phyloP scores from a whole-genome alignment of 192 early-diverging fungal genomes.

The Chytriomyces sp. region DNA sequence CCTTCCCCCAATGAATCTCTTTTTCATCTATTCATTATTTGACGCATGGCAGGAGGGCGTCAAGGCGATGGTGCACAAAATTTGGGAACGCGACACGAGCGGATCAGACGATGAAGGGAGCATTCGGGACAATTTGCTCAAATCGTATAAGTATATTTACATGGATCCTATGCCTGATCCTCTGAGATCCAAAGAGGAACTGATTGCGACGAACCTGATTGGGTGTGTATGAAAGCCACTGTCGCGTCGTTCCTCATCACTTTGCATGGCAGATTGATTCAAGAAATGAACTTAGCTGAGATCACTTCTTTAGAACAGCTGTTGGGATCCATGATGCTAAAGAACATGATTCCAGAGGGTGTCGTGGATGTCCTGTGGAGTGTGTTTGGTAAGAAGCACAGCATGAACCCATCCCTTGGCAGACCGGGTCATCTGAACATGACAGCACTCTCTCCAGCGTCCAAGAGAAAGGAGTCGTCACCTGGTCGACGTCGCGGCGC shows the following conservation, averaged over 20 bases:
- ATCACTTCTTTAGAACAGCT: constrained; percentile 94
- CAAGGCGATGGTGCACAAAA: constrained; percentile 92
- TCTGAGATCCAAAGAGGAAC: constrained; percentile 10
- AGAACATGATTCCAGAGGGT: constrained; percentile 60
- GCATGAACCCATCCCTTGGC: no score
- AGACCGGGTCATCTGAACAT: no score
- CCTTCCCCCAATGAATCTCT: background rate
- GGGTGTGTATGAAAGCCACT: no score
- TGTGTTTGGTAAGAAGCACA: constrained; percentile 41
- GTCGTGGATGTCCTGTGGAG: constrained; percentile 83
- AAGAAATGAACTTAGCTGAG: constrained; percentile 86
- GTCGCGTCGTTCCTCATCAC: constrained; percentile 6
- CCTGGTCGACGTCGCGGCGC: constrained; percentile 80
- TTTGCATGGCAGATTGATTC: constrained; percentile 64
- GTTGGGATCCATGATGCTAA: constrained; percentile 75
- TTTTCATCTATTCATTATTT: background rate
- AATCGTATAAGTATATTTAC: constrained; percentile 79
- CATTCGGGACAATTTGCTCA: constrained; percentile 67
- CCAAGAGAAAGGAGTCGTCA: constrained; percentile 59
- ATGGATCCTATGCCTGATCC: constrained; percentile 56
- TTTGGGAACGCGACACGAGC: constrained; percentile 70
- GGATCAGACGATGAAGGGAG: constrained; percentile 45
- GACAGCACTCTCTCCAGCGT: constrained; percentile 22
- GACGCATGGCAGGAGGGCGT: constrained; percentile 72
- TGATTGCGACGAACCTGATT: constrained; percentile 70